Conservation (phyloP, 495 filamentous ascomycete genomes). For the Neurospora sp. region DNA sequence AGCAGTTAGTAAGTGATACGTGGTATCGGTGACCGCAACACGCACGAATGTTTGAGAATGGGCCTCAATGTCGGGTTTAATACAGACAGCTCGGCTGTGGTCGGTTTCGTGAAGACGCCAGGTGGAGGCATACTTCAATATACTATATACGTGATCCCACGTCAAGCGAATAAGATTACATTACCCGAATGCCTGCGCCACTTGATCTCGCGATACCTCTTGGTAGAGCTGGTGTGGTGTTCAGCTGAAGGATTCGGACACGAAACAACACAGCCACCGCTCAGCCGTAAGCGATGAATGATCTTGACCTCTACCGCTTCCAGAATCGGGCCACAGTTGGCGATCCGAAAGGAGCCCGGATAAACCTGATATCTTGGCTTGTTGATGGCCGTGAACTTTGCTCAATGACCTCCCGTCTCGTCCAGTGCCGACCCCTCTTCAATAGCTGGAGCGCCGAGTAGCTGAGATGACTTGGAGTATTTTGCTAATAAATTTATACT, state of each 20-base stretch:
- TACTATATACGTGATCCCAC: not conserved
- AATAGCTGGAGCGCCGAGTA: not conserved
- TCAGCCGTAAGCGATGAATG: not conserved
- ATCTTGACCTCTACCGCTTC: not conserved
- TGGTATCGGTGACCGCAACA: not conserved
- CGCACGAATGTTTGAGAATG: not conserved
- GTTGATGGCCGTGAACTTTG: not conserved
- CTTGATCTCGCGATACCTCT: not conserved
- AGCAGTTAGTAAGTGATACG: not conserved
- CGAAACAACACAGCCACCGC: not conserved
- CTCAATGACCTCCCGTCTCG: not conserved
- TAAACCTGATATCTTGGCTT: not conserved
- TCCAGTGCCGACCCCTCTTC: not conserved
- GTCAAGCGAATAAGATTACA: not conserved
- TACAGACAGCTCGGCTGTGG: not conserved
- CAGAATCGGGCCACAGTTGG: not conserved
- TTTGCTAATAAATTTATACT: not conserved
- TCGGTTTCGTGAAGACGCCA: not conserved
- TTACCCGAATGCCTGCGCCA: not conserved
- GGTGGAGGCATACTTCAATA: not conserved
- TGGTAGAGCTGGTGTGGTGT: not conserved
- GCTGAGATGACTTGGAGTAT: not conserved
- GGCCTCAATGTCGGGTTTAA: not conserved
- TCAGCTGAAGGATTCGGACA: not conserved
- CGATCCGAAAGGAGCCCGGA: not conserved